A percentile compares a stretch with the other conserved stretches of the same genome.
Conservation (phyloP, 208 protist genomes). For the Angomonas ambiguus region DNA sequence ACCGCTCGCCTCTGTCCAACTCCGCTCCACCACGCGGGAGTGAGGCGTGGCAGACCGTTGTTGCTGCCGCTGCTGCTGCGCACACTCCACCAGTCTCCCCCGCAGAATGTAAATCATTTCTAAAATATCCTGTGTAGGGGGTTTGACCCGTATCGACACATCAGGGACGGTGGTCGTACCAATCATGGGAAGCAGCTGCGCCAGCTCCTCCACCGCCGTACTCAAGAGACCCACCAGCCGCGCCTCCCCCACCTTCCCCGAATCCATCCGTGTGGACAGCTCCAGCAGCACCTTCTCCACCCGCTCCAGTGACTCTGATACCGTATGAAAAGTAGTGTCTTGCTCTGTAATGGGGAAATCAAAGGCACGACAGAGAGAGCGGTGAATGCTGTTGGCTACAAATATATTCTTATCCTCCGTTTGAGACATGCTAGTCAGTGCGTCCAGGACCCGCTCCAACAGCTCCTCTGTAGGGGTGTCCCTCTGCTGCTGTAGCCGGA, state of each 20-base stretch:
- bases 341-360: background rate
- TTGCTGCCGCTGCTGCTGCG: constrained; percentile 51
- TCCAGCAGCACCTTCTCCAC: constrained; percentile 6
- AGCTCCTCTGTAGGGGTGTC: background rate
- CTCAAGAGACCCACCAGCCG: constrained; percentile 1
- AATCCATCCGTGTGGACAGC: constrained; percentile 4
- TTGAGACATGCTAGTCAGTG: constrained; percentile 5
- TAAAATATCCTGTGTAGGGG: constrained; percentile 48
- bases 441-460: constrained; percentile 1
- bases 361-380: background rate
- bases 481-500: background rate
- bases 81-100: constrained; percentile 40
- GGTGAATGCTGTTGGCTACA: constrained; percentile 21
- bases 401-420: constrained; percentile 27
- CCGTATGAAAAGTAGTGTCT: constrained; percentile 8
- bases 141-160: constrained; percentile 33
- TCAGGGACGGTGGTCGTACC: constrained; percentile 5
- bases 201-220: constrained; percentile 55
- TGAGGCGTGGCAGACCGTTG: constrained; percentile 16
- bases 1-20: background rate
- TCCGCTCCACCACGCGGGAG: constrained; percentile 23
- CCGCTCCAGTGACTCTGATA: background rate
- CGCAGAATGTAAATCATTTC: constrained; percentile 65
- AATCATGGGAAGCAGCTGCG: constrained; percentile 51
- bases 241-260: background rate